These are phyloP conservation scores for Pseudocercospora macadamiae DNA, from an alignment of 2,329 filamentous ascomycete genomes.

Conservation along the genomic window DNA sequence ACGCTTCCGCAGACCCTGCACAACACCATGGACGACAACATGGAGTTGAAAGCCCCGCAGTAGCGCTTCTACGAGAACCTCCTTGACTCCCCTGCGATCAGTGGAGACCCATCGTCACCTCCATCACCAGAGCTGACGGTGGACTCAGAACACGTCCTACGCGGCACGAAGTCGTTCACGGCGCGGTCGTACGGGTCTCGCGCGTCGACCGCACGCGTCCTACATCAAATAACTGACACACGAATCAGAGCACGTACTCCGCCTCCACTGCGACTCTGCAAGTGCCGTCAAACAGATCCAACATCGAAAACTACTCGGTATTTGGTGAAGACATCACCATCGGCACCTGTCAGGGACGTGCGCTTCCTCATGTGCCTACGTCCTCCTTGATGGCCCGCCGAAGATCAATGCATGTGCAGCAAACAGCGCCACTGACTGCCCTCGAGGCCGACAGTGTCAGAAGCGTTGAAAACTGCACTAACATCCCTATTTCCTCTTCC, in stretches of 20 bases:
- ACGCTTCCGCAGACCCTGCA: not conserved
- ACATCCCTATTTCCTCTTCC: no score
- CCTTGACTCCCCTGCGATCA: constrained; percentile 9
- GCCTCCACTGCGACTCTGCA: constrained; percentile 37
- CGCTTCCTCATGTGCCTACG: no score
- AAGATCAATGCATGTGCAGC: no score
- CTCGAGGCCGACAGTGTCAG: no score
- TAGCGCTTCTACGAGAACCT: constrained; percentile 9
- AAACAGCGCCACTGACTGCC: no score
- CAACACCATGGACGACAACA: constrained; percentile 10
- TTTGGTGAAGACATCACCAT: constrained; percentile 24
- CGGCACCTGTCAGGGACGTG: no score
- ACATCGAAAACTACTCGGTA: constrained; percentile 38
- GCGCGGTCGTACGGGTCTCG: constrained; percentile 41
- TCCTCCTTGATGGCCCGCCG: no score
- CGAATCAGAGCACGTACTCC: no score
- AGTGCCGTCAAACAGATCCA: constrained; percentile 32
- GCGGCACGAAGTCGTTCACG: constrained; percentile 41
- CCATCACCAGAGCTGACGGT: constrained; percentile 23
- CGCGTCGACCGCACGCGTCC: constrained; percentile 30
- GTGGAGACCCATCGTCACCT: not conserved
- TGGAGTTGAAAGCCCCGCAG: constrained; percentile 8
- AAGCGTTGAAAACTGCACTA: no score
- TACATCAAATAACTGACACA: no score
- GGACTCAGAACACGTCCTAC: constrained; percentile 41